Conservation (phyloP, 495 filamentous ascomycete genomes). For the Penicillium mononematosum region DNA sequence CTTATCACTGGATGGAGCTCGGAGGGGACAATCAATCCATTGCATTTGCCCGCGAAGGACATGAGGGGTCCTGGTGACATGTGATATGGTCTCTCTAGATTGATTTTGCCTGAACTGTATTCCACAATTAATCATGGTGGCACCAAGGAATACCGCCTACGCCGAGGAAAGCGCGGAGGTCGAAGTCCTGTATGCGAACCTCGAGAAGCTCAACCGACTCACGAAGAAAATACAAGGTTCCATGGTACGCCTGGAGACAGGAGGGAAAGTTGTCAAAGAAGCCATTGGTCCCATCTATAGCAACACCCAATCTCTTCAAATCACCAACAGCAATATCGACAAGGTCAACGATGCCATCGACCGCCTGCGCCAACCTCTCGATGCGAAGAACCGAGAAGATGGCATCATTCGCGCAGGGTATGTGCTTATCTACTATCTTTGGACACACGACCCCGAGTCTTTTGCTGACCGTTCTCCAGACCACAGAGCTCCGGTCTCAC, state of each 20-base stretch:
- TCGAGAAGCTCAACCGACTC: slow-evolving; percentile 65
- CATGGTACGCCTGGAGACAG: slow-evolving; percentile 76
- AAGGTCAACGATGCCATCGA: slow-evolving; percentile 82
- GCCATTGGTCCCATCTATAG: slow-evolving; percentile 91
- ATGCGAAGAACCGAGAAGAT: slow-evolving; percentile 85
- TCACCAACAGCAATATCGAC: slow-evolving; percentile 85
- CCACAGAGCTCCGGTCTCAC: slow-evolving; percentile 75
- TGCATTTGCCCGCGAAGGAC: neutral
- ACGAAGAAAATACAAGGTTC: slow-evolving; percentile 94
- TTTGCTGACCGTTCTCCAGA: slow-evolving; percentile 39
- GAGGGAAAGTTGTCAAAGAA: slow-evolving; percentile 84
- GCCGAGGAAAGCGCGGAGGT: slow-evolving; percentile 73
- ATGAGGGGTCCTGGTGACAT: slow-evolving; percentile 18
- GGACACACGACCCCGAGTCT: neutral
- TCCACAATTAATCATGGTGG: slow-evolving; percentile 41
- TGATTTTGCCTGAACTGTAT: slow-evolving; percentile 13
- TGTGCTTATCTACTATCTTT: slow-evolving; percentile 11
- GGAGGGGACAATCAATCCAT: slow-evolving; percentile 11
- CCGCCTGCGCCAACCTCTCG: slow-evolving; percentile 78
- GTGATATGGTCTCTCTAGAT: slow-evolving; percentile 14
- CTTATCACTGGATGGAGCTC: slow-evolving; percentile 23
- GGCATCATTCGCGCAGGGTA: slow-evolving; percentile 83
- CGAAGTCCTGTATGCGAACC: slow-evolving; percentile 64
- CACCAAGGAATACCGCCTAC: slow-evolving; percentile 52
- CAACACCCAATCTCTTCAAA: slow-evolving; percentile 85